Evolutionary conservation across 169 alveolate genomes (phyloP), one percentile per base, ranked within the genome.

Genomic region (Plasmodium gonderi): DNA sequence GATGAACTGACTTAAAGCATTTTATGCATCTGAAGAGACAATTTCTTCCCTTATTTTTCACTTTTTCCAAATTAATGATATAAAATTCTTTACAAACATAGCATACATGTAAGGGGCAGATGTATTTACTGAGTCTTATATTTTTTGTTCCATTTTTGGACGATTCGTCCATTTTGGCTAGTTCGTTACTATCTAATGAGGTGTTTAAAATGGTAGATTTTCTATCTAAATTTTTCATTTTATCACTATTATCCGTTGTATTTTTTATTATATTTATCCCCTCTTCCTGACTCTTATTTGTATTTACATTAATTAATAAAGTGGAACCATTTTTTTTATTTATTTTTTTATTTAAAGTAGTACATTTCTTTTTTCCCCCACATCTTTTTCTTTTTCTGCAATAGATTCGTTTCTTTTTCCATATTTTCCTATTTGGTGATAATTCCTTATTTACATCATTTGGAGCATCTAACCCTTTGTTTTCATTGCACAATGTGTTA

Each of bases 51-150:
- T 42, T 54, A 20, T 54, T 85, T 11, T 74, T 74, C 23, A 38
- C 42, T 0, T 60, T 85, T 36, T 85, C 92, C 42, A 49, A 72
- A 51, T 60, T 85, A 20, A 20, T 26, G 40, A 75, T 85, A 38
- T 85, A 47, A 20, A 74, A 85, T 45, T 74, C 81, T 74, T 75
- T 85, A 36, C 92, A 85, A 12, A 72, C 85, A n/a, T 85, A 74
- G 49, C 92, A 85, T 23, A 36, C 49, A 74, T 85, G 92, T 54
- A 85, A 38, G 47, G 92, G 92, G 69, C 92, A 85, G n/a, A 75
- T 85, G 17, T 72, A 85, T 49, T 54, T 74, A 14, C 78, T 69
- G 7, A 85, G 80, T 23, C 4, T 40, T 67, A 45, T 14, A 81
- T 40, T 68, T 7, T 45, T 47, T 3, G 9, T 2, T 0, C 17